Percentiles rank a stretch among this genome's conserved stretches.
phyloP scores from a whole-genome alignment of 345 rosid genomes.

The Eucalyptus virginea region DNA sequence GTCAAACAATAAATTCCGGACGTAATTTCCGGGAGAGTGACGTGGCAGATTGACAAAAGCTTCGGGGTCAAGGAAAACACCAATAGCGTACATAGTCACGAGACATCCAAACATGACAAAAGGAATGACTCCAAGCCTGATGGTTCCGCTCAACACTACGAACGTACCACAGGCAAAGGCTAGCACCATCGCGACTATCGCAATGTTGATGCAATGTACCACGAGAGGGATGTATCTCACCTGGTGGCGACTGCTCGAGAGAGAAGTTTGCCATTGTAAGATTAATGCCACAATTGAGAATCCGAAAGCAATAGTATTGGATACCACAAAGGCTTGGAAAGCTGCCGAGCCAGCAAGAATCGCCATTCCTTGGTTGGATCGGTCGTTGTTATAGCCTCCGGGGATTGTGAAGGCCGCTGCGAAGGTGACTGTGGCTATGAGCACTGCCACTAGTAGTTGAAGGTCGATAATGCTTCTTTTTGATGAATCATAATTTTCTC shows the following conservation, averaged over 20 bases:
- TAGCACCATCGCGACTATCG: neutral
- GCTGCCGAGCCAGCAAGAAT: neutral
- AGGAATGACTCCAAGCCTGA: too few species aligned
- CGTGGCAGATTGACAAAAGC: too few species aligned
- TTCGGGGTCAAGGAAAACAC: too few species aligned
- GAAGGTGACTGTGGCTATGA: neutral
- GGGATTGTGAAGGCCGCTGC: neutral
- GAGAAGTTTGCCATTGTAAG: fast-evolving
- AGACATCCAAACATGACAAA: too few species aligned
- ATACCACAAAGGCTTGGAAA: neutral
- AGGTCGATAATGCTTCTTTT: neutral
- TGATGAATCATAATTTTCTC: neutral
- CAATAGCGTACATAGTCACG: fast-evolving
- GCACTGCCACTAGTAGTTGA: neutral
- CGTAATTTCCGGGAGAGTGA: too few species aligned
- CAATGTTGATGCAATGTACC: fast-evolving
- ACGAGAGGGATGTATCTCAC: neutral
- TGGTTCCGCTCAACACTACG: too few species aligned
- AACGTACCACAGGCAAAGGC: neutral
- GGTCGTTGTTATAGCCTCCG: neutral
- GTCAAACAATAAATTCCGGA: too few species aligned
- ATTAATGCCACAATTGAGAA: fast-evolving
- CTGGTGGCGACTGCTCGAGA: fast-evolving
- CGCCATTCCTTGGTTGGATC: neutral
- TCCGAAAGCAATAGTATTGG: fast-evolving